Evolutionary conservation across 805 yeast genomes (phyloP), one percentile per base, ranked within the genome.

Genomic region (Saturnispora serradocipensis): DNA sequence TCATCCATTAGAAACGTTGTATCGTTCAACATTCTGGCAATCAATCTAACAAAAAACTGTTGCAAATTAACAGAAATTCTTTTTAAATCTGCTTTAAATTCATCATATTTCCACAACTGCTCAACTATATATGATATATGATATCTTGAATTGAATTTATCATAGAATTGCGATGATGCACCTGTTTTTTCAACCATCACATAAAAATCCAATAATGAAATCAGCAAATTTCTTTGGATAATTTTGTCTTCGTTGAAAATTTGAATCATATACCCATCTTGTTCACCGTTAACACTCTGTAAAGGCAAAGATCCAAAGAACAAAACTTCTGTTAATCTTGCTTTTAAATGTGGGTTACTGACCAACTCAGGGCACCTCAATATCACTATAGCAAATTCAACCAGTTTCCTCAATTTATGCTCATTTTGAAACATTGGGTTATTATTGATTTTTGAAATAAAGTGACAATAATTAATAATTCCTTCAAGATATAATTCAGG

Each of bases 181-280:
- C 99, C 99, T 0, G 99, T 93, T 61, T 87, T 89, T 66, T 93
- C 99, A 48, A 91, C 90, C 75, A 87, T 88, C 35, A 93, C 96
- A 66, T 91, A 93, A 55, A 89, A 86, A 60, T 88, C 95, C 67
- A 93, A 75, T 52, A 93, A 73, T 0, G 96, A 86, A 61, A 87
- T 89, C 52, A 93, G 71, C 56, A 93, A 64, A 64, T 89, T 81
- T 38, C 81, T 72, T 30, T 71, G 68, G 2, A 88, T 84, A 22
- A 84, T 60, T 49, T 77, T 75, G 59, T 88, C 82, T 10, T 80
- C 70, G 59, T 76, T 81, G 66, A 88, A 81, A 7, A 84, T 73
- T 5, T 74, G 73, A 55, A 82, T 72, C 77, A 89, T 79, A 54
- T 84, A 84, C 0, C 98, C 99, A 2, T 87, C 82, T 36, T 56